Evolutionary conservation across 2,329 filamentous ascomycete species (phyloP), one percentile per base, ranked within the genome.

Genomic region (Hortaea sp.): DNA sequence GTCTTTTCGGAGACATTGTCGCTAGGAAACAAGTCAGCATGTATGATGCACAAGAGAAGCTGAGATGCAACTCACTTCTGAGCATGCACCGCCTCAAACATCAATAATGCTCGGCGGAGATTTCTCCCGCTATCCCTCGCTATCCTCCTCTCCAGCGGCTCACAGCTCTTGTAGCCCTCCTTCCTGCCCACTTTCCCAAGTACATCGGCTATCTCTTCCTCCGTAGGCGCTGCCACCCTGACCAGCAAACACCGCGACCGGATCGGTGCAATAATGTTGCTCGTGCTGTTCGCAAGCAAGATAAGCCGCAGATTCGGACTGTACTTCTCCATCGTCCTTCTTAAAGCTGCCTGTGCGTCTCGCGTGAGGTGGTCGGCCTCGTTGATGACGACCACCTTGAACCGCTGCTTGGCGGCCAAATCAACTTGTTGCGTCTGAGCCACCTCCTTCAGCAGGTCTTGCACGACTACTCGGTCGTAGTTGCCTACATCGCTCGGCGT

Each of bases 401-500:
- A 98, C 39, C 82, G 79, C 65, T 98, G 92, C 64, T 81, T 85
- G 11, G 94, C 94, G 9, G 81, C 76, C 56, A 92, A 75, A 65
- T 98, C 92, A n/a, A 98, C 92, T 69, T 98, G 94, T 66, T 98
- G 92, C 44, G 92, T 98, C 68, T 98, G 94, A 29, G 94, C 92
- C 5, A 98, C 90, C 68, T 98, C 92, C 67, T 98, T 98, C 42
- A 98, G 73, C 42, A 98, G 73, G 61, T 97, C 92, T 63, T 98
- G 92, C 10, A 98, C 77, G 1, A 98, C 92, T 3, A 98, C 92
- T 45, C 92, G 79, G 67, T 98, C 92, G 62, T 95, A 95, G 66
- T 85, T 94, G 50, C 90, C 92, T 4, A 98, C 92, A 58, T 98
- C 92, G 1, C 88, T 94, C 0, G 92, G 92, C 6, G 92, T 98